phyloP scores from a whole-genome alignment of 352 stramenopile species.

The Aphanomyces cochlioides region DNA sequence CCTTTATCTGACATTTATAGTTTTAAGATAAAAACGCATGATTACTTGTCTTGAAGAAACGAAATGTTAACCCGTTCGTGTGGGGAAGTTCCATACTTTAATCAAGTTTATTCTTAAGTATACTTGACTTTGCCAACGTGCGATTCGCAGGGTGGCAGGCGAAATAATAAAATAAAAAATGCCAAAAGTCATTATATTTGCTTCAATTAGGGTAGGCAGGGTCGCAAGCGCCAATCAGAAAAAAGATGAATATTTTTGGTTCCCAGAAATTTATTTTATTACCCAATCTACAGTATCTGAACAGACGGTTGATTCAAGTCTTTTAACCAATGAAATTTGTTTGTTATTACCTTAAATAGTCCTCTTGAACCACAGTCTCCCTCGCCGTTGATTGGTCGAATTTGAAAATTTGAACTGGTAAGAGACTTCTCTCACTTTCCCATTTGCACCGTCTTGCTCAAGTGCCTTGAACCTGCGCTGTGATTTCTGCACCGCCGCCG shows the following conservation, averaged over 20 bases:
- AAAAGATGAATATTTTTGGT: too few species aligned
- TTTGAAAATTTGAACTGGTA: constrained; percentile 1
- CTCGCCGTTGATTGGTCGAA: not conserved
- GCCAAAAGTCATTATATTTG: constrained; percentile 12
- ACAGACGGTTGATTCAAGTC: too few species aligned
- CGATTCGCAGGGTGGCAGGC: not conserved
- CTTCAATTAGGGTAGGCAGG: not conserved
- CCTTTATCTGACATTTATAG: too few species aligned
- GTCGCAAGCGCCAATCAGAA: not conserved
- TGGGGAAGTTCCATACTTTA: too few species aligned
- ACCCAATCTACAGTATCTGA: not conserved
- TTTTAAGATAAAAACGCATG: too few species aligned
- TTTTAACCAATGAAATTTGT: not conserved
- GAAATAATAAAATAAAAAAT: constrained; percentile 12
- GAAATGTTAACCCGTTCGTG: too few species aligned
- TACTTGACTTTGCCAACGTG: not conserved
- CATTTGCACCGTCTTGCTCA: not conserved
- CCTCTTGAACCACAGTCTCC: not conserved
- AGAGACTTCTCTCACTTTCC: constrained; percentile 3
- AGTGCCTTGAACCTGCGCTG: not conserved
- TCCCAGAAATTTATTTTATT: constrained; percentile 1
- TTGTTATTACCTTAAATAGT: constrained; percentile 4
- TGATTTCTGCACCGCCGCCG: not conserved
- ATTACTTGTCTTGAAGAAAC: too few species aligned
- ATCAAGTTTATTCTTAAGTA: too few species aligned